Conservation (phyloP, 2,329 filamentous ascomycete species). For the Fusarium sp. region DNA sequence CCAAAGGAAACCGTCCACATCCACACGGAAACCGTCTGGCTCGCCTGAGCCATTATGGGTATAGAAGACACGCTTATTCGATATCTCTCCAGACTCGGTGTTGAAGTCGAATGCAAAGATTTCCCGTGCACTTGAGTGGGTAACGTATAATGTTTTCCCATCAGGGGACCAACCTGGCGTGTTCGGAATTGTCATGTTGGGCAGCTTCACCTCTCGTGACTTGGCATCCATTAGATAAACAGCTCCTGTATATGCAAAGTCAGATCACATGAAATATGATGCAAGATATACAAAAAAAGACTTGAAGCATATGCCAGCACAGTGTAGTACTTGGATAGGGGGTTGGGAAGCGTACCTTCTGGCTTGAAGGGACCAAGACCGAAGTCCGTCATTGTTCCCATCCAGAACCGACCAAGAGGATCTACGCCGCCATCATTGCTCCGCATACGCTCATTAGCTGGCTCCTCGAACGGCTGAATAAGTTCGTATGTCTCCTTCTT, state of each 20-base stretch:
- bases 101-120: conserved; percentile 84
- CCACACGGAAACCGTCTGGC: conserved; percentile 88
- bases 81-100: conserved; percentile 70
- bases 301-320: background rate
- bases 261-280: conserved; percentile 5
- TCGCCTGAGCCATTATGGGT: conserved; percentile 73
- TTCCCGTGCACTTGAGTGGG: conserved; percentile 77
- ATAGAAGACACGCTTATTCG: conserved; percentile 80
- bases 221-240: conserved; percentile 78
- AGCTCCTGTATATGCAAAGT: conserved; percentile 64
- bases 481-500: conserved; percentile 67
- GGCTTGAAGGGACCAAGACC: conserved; percentile 68
- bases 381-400: conserved; percentile 87
- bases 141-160: conserved; percentile 82
- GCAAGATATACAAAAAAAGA: background rate
- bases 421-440: conserved; percentile 89
- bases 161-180: conserved; percentile 84
- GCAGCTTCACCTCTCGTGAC: conserved; percentile 69
- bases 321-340: background rate
- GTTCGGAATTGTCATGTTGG: conserved; percentile 83
- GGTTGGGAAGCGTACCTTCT: conserved; percentile 59
- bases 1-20: conserved; percentile 89
- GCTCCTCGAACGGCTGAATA: conserved; percentile 61
- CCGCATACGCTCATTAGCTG: conserved; percentile 66
- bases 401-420: conserved; percentile 84